Base-by-base conservation (phyloP, 2,329 filamentous ascomycete species). In the Madurella mycetomatis region DNA sequence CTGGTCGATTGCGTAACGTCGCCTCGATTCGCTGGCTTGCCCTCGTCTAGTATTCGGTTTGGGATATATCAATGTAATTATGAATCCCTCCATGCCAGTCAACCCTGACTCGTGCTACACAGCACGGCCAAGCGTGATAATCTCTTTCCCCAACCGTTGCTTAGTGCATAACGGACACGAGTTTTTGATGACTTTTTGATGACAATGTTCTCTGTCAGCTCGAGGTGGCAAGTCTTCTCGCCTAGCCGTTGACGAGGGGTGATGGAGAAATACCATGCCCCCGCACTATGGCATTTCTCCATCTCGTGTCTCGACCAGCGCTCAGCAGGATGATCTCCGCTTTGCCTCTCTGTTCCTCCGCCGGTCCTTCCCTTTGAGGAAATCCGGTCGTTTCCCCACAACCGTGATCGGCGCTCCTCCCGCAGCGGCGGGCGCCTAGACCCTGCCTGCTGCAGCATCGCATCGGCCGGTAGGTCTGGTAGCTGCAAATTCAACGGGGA, bases 381-480 rank as follows among this genome's bases (percentile, higher is more conserved):
- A 59, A 51, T 19, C 54, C 57, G 54, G 43, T 32, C 3, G 34
- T 43, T 55, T 53, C 51, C 18, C 54, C 53, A 51, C 53, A 49
- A 7, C n/a, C 5, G 13, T 31, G 47, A 56, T 56, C 56, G 45
- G 43, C 50, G 41, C 40, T 45, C 25, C n/a, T 13, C 16, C 41
- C 32, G 25, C 19, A 37, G 7, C 15, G 12, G 40, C 30, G 32
- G 37, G 13, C 25, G 30, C 47, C 44, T 16, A 44, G 44, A 17
- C 32, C 37, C n/a, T 47, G 44, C 34, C n/a, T 39, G 49, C 51
- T 47, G 39, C 54, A 47, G 40, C 32, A 25, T 25, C 17, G 31
- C 49, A 25, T 49, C 49, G 45, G 17, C 41, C 37, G n/a, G 39
- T 16, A 9, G 5, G 46, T 31, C 18, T 17, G n/a, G 32, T 13